phyloP scores from a whole-genome alignment of 1,284 basidiomycete species.

The Trichosporon ovoides region DNA sequence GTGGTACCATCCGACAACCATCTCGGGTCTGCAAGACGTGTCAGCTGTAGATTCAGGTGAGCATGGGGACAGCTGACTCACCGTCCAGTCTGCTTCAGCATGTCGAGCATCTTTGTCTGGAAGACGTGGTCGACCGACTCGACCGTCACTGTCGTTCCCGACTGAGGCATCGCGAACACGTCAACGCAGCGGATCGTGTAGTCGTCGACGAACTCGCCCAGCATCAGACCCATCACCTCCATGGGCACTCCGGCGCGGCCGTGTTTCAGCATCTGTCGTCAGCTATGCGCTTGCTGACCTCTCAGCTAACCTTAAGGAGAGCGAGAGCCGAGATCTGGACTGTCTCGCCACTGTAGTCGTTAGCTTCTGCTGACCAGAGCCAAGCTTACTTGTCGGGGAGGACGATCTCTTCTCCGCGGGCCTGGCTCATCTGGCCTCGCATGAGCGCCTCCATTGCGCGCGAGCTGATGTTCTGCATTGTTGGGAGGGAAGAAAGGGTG shows the following conservation, averaged over 20 bases:
- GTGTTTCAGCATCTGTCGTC: constrained; percentile 90
- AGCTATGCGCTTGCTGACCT: not conserved
- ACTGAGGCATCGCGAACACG: constrained; percentile 99
- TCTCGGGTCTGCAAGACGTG: constrained; percentile 86
- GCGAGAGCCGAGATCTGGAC: constrained; percentile 96
- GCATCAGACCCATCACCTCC: constrained; percentile 99
- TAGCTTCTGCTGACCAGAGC: not conserved
- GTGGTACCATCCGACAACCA: constrained; percentile 99
- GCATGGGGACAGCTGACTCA: constrained; percentile 47
- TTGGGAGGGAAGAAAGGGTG: not conserved
- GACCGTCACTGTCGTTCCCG: constrained; percentile 95
- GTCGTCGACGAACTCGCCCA: constrained; percentile 98
- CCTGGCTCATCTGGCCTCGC: constrained; percentile 12
- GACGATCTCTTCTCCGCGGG: constrained; percentile 35
- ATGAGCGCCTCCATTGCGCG: constrained; percentile 15
- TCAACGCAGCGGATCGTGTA: constrained; percentile 92
- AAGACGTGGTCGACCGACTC: constrained; percentile 99
- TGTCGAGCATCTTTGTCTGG: constrained; percentile 97
- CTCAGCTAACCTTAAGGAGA: constrained; percentile 68
- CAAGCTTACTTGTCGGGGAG: constrained; percentile 49
- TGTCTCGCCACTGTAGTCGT: constrained; percentile 63
- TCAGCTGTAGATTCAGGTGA: too few relatives aligned
- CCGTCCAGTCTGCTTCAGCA: constrained; percentile 99
- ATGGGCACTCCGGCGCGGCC: constrained; percentile 98
- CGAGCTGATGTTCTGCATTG: constrained; percentile 5